phyloP scores from a whole-genome alignment of 2,329 filamentous ascomycete species.

The Madurella fahalii region DNA sequence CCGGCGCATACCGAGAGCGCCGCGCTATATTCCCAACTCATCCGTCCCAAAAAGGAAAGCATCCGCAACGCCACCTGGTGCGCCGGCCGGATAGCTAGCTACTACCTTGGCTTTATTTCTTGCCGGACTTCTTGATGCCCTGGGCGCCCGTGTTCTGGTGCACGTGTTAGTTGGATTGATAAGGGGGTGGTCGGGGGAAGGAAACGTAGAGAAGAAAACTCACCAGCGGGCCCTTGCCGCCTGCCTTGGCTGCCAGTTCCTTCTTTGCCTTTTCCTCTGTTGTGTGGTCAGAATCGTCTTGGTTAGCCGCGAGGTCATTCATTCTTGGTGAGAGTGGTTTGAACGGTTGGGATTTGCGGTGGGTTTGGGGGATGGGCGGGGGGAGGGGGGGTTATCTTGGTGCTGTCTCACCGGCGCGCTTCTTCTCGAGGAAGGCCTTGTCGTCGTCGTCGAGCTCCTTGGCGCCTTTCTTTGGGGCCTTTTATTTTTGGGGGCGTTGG shows the following conservation, averaged over 20 bases:
- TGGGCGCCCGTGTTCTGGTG: conserved; percentile 67
- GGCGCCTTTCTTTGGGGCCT: conserved; percentile 73
- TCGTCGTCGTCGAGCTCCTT: conserved; percentile 88
- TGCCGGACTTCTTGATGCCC: conserved; percentile 97
- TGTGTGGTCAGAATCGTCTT: not conserved
- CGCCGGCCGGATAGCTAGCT: too few relatives aligned
- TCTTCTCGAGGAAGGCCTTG: conserved; percentile 75
- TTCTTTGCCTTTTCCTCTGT: conserved; percentile 81
- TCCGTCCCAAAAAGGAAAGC: too few relatives aligned
- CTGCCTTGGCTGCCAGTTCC: conserved; percentile 74
- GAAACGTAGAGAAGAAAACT: conserved; percentile 4
- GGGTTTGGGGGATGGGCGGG: too few relatives aligned
- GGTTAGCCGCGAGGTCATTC: conserved; percentile 17
- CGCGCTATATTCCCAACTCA: too few relatives aligned
- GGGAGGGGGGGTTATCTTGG: not conserved
- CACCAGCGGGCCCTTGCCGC: conserved; percentile 76
- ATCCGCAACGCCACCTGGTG: too few relatives aligned
- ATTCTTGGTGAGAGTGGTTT: too few relatives aligned
- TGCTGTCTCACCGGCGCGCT: conserved; percentile 65
- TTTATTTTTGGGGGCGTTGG: not conserved
- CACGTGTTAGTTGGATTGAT: not conserved
- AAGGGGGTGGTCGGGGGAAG: not conserved
- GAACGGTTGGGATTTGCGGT: not conserved
- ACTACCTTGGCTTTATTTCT: conserved; percentile 68
- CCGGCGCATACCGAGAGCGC: too few relatives aligned